Evolutionary conservation across 1,139 yeast species (phyloP).

Genomic region (Neolecta irregularis): DNA sequence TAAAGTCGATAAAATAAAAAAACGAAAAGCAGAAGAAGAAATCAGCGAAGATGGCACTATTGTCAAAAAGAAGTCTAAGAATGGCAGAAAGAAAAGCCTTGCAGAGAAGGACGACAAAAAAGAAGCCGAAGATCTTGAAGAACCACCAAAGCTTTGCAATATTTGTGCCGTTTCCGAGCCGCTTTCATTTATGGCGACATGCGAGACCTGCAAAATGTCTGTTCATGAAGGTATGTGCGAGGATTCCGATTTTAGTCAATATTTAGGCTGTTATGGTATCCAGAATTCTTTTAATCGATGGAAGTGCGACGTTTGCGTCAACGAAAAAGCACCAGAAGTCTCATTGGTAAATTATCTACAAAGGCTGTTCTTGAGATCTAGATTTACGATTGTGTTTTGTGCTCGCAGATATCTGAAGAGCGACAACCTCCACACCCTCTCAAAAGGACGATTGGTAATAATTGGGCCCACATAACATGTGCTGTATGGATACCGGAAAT

Average conservation of each 20-base stretch:
- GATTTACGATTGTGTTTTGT: conserved; percentile 47
- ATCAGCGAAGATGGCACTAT: conserved; percentile 39
- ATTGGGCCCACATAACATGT: conserved; percentile 75
- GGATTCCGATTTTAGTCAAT: not conserved
- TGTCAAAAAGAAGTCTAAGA: conserved; percentile 13
- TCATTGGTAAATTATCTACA: conserved; percentile 27
- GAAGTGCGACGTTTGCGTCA: conserved; percentile 74
- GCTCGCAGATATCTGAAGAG: conserved; percentile 35
- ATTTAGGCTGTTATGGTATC: conserved; percentile 46
- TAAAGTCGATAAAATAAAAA: conserved; percentile 51
- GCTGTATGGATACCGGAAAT: conserved; percentile 39
- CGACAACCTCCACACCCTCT: conserved; percentile 45
- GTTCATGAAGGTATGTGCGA: conserved; percentile 36
- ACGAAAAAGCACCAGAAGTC: conserved; percentile 45
- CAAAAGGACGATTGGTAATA: conserved; percentile 51
- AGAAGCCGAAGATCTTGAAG: conserved; percentile 12
- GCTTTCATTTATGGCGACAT: conserved; percentile 30
- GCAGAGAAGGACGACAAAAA: conserved; percentile 11
- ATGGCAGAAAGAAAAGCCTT: conserved; percentile 10
- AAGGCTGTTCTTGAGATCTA: conserved; percentile 1
- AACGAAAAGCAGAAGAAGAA: conserved; percentile 54
- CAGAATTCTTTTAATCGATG: conserved; percentile 30
- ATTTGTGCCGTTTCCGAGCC: conserved; percentile 8
- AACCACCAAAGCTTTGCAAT: conserved; percentile 8
- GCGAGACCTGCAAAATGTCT: conserved; percentile 53